Conservation (phyloP, 2,329 filamentous ascomycete species). For the Xylariaceae sp. region DNA sequence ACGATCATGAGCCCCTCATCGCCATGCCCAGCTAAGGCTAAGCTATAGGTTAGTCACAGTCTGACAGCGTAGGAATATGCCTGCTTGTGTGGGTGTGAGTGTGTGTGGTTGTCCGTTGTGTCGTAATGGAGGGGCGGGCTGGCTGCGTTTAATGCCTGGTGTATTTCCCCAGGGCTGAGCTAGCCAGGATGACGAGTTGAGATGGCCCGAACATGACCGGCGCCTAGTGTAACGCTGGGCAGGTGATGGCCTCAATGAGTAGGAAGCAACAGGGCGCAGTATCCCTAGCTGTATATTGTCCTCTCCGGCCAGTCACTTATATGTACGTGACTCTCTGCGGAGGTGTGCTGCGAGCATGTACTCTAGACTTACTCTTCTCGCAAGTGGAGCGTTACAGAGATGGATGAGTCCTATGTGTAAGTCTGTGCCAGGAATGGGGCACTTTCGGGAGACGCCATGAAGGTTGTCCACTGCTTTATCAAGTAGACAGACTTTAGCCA, state of each 20-base stretch:
- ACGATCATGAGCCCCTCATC: conserved; percentile 26
- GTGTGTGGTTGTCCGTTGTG: too few species aligned
- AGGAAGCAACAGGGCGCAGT: conserved; percentile 13
- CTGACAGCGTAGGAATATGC: conserved; percentile 6
- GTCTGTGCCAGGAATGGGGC: too few species aligned
- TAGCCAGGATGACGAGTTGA: conserved; percentile 18
- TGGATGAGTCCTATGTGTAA: neutral
- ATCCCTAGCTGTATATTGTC: conserved; percentile 10
- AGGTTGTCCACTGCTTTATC: too few species aligned
- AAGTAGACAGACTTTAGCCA: neutral
- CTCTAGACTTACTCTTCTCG: conserved; percentile 3
- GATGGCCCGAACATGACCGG: conserved; percentile 19
- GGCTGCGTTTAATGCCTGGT: conserved; percentile 11
- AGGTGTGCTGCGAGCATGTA: conserved; percentile 12
- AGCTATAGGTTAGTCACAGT: conserved; percentile 9
- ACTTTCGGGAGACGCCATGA: too few species aligned
- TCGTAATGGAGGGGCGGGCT: too few species aligned
- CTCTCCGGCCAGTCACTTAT: neutral
- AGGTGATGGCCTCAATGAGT: conserved; percentile 22
- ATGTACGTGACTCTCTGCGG: conserved; percentile 1
- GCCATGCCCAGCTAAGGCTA: conserved; percentile 13
- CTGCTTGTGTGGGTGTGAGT: neutral
- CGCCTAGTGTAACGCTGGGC: conserved; percentile 19
- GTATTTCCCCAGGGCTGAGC: conserved; percentile 22
- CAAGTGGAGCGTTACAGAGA: neutral